Conservation (phyloP, 306 rosid genomes). For the Vigna trinervia region DNA sequence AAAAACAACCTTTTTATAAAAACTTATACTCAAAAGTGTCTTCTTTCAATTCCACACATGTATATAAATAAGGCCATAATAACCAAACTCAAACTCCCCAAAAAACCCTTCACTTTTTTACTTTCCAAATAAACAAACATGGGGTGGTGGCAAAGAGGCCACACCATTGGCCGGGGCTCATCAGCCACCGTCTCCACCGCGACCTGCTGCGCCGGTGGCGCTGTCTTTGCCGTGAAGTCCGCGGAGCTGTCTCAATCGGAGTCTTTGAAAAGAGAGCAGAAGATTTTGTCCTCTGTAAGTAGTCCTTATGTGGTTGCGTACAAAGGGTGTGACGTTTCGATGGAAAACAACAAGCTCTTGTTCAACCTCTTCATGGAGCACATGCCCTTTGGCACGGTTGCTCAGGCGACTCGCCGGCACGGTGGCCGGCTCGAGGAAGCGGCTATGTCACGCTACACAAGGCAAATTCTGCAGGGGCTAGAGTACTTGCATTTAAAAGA, state of each 20-base stretch:
- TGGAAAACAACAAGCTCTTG: conserved; percentile 56
- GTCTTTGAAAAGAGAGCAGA: conserved; percentile 64
- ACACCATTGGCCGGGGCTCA: conserved; percentile 77
- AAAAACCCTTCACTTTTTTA: background rate
- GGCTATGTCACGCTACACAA: conserved; percentile 48
- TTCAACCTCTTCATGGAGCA: conserved; percentile 88
- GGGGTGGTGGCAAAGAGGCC: conserved; percentile 84
- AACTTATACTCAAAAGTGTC: conserved; percentile 18
- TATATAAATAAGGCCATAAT: conserved; percentile 21
- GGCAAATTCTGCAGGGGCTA: conserved; percentile 61
- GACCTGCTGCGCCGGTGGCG: conserved; percentile 21
- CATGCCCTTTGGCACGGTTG: conserved; percentile 59
- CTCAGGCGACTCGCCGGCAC: conserved; percentile 43
- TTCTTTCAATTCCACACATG: background rate
- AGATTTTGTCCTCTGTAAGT: conserved; percentile 62
- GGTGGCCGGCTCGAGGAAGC: conserved; percentile 56
- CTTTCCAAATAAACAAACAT: conserved; percentile 41
- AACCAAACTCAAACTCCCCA: background rate
- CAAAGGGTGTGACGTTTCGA: conserved; percentile 66
- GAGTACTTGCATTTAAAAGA: conserved; percentile 73
- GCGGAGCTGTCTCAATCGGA: conserved; percentile 58
- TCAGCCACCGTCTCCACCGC: conserved; percentile 80
- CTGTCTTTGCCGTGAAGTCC: conserved; percentile 75
- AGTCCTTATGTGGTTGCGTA: conserved; percentile 66
- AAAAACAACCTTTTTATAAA: conserved; percentile 35